A percentile compares a stretch with the other conserved stretches of the same genome.
phyloP scores from a whole-genome alignment of 2,329 filamentous ascomycete genomes.

The Hawksworthiomyces lignivorus region DNA sequence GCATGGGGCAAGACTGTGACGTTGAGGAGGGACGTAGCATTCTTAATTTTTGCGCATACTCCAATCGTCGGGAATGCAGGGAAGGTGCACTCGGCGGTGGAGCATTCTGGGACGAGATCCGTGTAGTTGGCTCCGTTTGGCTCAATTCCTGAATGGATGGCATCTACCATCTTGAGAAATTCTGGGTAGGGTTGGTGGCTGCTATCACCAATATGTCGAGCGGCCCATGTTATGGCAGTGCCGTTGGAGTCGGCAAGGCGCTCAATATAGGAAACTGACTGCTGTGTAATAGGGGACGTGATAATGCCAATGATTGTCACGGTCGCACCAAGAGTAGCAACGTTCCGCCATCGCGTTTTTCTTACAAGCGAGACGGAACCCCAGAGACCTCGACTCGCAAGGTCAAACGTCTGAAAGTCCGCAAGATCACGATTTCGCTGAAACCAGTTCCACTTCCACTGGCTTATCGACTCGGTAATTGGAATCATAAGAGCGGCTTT shows the following conservation, averaged over 20 bases:
- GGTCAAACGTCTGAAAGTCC: conserved; percentile 23
- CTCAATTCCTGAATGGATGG: neutral
- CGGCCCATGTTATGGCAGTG: neutral
- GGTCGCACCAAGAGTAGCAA: conserved; percentile 20
- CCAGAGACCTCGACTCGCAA: conserved; percentile 18
- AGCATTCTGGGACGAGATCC: neutral
- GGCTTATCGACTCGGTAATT: conserved; percentile 21
- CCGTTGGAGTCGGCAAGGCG: conserved; percentile 4
- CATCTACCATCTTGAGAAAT: conserved; percentile 2
- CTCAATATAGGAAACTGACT: conserved; percentile 16
- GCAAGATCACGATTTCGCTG: conserved; percentile 16
- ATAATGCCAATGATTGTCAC: conserved; percentile 17
- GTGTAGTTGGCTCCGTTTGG: neutral
- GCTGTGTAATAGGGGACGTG: conserved; percentile 18
- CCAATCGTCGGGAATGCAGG: neutral
- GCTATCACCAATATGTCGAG: conserved; percentile 2
- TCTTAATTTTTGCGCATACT: conserved; percentile 1
- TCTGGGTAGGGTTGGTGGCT: conserved; percentile 2
- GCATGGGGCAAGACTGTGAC: conserved; percentile 3
- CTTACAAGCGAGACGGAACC: conserved; percentile 17
- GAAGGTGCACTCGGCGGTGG: conserved; percentile 2
- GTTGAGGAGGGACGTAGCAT: conserved; percentile 1
- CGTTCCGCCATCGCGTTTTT: conserved; percentile 16
- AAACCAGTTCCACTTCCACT: conserved; percentile 28
- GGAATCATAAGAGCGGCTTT: conserved; percentile 19